Base-by-base conservation (phyloP, 306 rosid species). In the Mimosa pudica region DNA sequence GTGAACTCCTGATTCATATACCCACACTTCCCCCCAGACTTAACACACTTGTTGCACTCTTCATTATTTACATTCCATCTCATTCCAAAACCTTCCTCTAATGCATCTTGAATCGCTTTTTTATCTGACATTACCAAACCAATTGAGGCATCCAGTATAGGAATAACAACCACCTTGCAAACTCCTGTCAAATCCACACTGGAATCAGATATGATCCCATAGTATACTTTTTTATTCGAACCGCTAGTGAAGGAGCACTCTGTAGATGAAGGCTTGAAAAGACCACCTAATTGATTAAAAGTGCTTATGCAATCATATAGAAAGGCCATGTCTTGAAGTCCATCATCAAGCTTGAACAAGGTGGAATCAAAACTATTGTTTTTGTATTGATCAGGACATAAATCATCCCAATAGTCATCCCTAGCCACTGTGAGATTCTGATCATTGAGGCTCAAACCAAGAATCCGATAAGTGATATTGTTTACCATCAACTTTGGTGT, bases 401-500 rank as follows among this genome's bases (percentile, higher is more conserved):
- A 0, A 4, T 17, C 63, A 1, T 32, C 4, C 79, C 72, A 76
- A 17, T 45, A 76, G 48, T 76, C 79, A 57, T 76, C 79, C 32
- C 72, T 63, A 63, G 35, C 79, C 55, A 76, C 48, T 1, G 48
- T 47, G 35, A 76, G 61, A 63, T 3, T 45, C 6, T 33, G 47
- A 16, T 24, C 5, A 1, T 1, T 5, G 0, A 11, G 9, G 36
- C 5, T 16, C 8, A 63, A 63, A 47, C 17, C 7, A 13, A 64
- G 46, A 48, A 76, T 76, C 57, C 79, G 24, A 8, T 63, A 76
- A 7, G 35, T 47, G 10, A n/a, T 2, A 2, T 58, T 1, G 33
- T 8, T 12, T 5, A 63, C 2, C 61, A 17, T 20, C 6, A 76
- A 8, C 62, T 76, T 76, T 32, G 62, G 79, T 16, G 11, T 7